Base-by-base conservation (phyloP, 192 early-diverging fungal species). In the Coemansia sp. region DNA sequence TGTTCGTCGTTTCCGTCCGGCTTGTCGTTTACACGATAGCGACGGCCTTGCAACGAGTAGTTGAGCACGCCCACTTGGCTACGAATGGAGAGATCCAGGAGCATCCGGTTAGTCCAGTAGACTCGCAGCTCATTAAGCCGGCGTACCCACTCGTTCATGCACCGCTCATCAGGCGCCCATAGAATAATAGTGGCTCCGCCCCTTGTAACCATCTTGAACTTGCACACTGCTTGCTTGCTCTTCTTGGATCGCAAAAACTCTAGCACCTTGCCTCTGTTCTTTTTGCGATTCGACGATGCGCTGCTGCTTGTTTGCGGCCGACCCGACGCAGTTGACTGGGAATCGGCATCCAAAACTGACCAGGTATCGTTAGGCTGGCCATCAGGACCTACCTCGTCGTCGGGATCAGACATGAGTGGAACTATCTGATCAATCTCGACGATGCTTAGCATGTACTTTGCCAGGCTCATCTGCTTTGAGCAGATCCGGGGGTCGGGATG, bases 111-210 rank as follows among this genome's bases (percentile, higher is more conserved):
- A 10, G 59, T 60, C 81, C 81, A 83, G 70, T 83, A 83, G 43
- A 45, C 20, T 6, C 73, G 76, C 53, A 83, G 59, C 56, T 65
- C 67, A 11, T 60, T 55, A 9, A 83, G 75, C 29, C 76, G 67
- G 20, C 48, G 67, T 32, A 76, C 71, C 81, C 81, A 83, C 55
- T 75, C 76, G n/a, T 62, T 58, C 73, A 71, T 73, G n/a, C 73
- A 73, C 33, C 29, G 42, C 46, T 69, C 64, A 57, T 63, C 75
- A 0, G 76, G 63, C 2, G 76, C 70, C 73, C 76, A 75, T 61
- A 83, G 55, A 8, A 69, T 65, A 9, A 79, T 70, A 0, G 65
- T 53, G 4, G 70, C 67, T 33, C 73, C 76, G 7, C 66, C 58
- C 4, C 68, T 66, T 42, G 76, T 78, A 11, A 71, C 67, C 19